These are phyloP conservation scores for Leavenworthia alabamica DNA, from an alignment of 345 rosid species.

Conservation along the genomic window DNA sequence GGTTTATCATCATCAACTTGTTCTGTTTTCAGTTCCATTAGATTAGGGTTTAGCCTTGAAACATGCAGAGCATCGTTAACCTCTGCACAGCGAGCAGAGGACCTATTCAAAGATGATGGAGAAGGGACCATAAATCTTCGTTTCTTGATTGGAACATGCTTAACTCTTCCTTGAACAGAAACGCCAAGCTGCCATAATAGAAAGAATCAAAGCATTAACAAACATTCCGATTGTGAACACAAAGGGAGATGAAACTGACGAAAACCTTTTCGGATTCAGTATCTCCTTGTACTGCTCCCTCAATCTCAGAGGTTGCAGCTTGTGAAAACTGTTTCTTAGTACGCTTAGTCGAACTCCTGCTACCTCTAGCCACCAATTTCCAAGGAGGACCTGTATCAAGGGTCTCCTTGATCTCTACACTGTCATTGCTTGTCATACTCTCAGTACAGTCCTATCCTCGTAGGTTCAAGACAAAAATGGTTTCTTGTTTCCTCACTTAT, in stretches of 20 bases:
- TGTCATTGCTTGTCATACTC: conserved; percentile 40
- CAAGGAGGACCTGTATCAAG: conserved; percentile 46
- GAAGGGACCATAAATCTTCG: conserved; percentile 36
- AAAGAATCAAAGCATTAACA: neutral
- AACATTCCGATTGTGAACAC: neutral
- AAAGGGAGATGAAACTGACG: neutral
- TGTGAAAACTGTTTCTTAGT: conserved; percentile 30
- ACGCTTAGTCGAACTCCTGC: conserved; percentile 46
- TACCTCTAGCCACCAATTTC: conserved; percentile 47
- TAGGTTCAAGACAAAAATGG: neutral
- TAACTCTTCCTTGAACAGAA: conserved; percentile 43
- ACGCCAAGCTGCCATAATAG: conserved; percentile 42
- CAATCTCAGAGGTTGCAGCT: conserved; percentile 14
- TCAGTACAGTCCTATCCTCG: conserved; percentile 9
- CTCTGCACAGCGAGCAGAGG: neutral
- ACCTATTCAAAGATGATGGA: conserved; percentile 29
- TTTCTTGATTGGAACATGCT: conserved; percentile 52
- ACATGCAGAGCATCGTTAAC: neutral
- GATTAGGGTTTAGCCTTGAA: conserved; percentile 7
- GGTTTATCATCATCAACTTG: conserved; percentile 6
- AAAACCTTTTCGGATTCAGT: conserved; percentile 54
- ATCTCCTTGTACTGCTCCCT: conserved; percentile 20
- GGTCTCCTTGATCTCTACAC: conserved; percentile 36
- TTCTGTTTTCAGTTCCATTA: conserved; percentile 6
- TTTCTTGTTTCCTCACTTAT: neutral